Conservation (phyloP, 371 early-diverging fungal genomes). For the Choanephora cucurbitarum region DNA sequence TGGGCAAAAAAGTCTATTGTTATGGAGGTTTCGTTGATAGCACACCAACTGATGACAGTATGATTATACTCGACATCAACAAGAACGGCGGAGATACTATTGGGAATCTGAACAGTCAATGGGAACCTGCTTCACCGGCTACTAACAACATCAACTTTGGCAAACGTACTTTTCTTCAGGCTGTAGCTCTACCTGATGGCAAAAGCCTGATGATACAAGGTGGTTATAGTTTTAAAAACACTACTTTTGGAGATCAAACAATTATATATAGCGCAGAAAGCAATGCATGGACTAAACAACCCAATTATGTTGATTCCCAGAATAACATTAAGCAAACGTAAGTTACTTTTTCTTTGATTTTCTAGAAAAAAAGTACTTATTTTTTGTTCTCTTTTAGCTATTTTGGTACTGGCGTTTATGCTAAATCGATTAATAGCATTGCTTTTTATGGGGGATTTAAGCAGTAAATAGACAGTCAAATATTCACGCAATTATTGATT, state of each 20-base stretch:
- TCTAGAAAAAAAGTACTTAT: neutral
- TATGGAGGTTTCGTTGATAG: constrained; percentile 4
- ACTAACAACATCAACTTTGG: neutral
- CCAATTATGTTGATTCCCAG: constrained; percentile 1
- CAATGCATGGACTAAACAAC: neutral
- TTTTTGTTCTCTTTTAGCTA: neutral
- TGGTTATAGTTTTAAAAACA: constrained; percentile 1
- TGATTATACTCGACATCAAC: constrained; percentile 3
- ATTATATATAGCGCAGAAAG: constrained; percentile 7
- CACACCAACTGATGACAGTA: neutral
- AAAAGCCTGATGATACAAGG: constrained; percentile 5
- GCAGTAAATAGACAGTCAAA: neutral
- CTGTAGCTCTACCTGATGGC: constrained; percentile 8
- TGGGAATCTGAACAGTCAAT: constrained; percentile 1
- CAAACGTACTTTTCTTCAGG: neutral
- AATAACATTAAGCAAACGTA: constrained; percentile 10
- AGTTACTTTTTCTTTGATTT: neutral
- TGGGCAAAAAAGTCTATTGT: constrained; percentile 4
- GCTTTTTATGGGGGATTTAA: constrained; percentile 9
- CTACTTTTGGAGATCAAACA: neutral
- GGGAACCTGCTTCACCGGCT: neutral
- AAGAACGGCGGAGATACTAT: neutral
- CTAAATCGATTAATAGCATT: neutral
- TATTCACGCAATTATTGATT: too few species aligned
- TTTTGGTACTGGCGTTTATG: neutral